phyloP scores from a whole-genome alignment of 176 grass and related monocot genomes.

The Elaeis guineensis region DNA sequence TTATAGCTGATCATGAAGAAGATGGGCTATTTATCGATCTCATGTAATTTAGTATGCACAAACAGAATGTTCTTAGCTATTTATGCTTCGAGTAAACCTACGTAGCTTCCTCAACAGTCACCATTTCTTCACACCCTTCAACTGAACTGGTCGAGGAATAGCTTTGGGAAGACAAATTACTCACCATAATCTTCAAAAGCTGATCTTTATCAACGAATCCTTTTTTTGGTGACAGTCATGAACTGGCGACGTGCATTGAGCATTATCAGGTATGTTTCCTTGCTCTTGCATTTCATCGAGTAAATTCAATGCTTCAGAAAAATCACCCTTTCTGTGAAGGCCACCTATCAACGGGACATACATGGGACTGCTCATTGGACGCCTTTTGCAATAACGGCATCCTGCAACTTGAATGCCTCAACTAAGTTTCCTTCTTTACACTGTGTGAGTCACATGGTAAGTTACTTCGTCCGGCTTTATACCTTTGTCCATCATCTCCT shows the following conservation, averaged over 20 bases:
- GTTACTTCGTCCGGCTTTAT: conserved; percentile 29
- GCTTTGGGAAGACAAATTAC: conserved; percentile 36
- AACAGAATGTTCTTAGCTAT: no score
- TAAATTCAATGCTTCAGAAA: conserved; percentile 37
- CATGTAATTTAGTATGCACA: no score
- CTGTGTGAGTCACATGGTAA: conserved; percentile 17
- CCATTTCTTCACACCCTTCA: conserved; percentile 19
- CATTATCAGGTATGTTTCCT: conserved; percentile 19
- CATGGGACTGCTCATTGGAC: conserved; percentile 8
- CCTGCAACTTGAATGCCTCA: conserved; percentile 33
- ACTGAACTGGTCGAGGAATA: conserved; percentile 16
- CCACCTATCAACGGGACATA: conserved; percentile 30
- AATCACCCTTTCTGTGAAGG: conserved; percentile 28
- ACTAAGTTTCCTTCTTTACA: conserved; percentile 27
- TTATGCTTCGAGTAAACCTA: not conserved
- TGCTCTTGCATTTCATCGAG: conserved; percentile 41
- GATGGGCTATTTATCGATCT: no score
- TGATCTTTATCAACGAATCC: conserved; percentile 37
- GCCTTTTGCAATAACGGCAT: conserved; percentile 27
- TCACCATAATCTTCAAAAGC: conserved; percentile 36
- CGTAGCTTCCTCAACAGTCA: conserved; percentile 10
- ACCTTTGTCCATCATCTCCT: conserved; percentile 28
- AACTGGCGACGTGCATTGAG: conserved; percentile 26
- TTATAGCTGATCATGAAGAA: no score
- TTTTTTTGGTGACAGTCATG: conserved; percentile 16